Conservation (phyloP, 2,329 filamentous ascomycete species). For the Lasiodiplodia theobromae region DNA sequence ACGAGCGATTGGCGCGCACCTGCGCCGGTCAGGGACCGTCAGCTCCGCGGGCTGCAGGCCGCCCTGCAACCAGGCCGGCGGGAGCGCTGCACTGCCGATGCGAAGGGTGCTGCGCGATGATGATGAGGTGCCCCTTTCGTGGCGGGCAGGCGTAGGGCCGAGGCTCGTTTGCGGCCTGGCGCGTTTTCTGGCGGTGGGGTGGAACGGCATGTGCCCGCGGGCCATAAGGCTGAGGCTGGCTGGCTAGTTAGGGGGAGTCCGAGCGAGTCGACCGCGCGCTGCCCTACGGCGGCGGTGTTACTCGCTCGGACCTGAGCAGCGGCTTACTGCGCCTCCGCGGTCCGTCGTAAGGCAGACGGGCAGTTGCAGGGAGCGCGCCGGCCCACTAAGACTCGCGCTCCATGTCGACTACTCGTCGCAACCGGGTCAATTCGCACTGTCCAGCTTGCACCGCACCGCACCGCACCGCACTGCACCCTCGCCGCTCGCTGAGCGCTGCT, state of each 20-base stretch:
- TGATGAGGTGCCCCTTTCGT: constrained; percentile 25
- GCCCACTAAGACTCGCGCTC: constrained; percentile 5
- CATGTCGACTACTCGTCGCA: not conserved
- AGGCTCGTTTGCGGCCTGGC: constrained; percentile 20
- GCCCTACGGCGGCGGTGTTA: constrained; percentile 16
- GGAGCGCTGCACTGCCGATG: constrained; percentile 8
- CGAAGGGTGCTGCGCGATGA: not conserved
- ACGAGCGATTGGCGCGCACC: constrained; percentile 3
- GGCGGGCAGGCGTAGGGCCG: constrained; percentile 22
- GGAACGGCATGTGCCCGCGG: constrained; percentile 7
- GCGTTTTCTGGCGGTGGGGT: constrained; percentile 20
- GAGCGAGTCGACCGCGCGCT: constrained; percentile 9
- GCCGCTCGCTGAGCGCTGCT: not conserved
- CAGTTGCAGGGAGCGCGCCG: constrained; percentile 14
- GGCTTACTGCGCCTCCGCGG: constrained; percentile 21
- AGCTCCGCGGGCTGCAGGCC: constrained; percentile 4
- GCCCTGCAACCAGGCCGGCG: constrained; percentile 22
- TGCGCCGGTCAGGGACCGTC: constrained; percentile 19
- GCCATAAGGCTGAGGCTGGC: constrained; percentile 25
- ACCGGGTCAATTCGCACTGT: not conserved
- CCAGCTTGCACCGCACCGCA: not conserved
- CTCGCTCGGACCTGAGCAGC: constrained; percentile 14
- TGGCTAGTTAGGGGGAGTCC: constrained; percentile 9
- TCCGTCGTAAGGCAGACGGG: constrained; percentile 14
- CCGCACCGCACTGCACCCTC: not conserved